phyloP scores from a whole-genome alignment of 768 basidiomycete genomes.

The Hysterangium stoloniferum region DNA sequence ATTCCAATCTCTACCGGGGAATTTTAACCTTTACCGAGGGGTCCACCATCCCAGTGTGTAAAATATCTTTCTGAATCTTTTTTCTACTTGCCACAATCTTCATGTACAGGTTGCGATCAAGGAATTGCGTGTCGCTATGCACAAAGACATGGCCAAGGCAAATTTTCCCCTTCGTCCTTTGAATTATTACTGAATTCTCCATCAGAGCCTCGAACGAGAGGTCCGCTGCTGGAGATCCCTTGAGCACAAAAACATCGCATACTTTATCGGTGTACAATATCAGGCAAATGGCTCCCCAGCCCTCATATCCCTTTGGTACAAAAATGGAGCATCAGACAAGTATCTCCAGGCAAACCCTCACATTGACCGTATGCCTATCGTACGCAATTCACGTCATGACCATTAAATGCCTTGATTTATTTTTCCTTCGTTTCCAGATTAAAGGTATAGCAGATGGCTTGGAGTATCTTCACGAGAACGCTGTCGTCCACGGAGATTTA shows the following conservation, averaged over 20 bases:
- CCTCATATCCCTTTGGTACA: conserved; percentile 1
- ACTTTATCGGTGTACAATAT: not conserved
- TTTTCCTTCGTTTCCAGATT: not conserved
- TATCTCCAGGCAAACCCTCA: not conserved
- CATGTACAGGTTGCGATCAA: too few species aligned
- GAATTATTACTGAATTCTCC: too few species aligned
- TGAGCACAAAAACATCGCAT: conserved; percentile 7
- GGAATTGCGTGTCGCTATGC: too few species aligned
- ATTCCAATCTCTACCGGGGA: too few species aligned
- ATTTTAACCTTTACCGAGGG: too few species aligned
- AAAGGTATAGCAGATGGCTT: not conserved
- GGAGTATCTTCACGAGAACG: conserved; percentile 2
- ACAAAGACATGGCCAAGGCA: too few species aligned
- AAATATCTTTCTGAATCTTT: too few species aligned
- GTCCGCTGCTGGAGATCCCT: not conserved
- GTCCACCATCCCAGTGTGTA: too few species aligned
- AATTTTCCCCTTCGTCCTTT: too few species aligned
- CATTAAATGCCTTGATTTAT: not conserved
- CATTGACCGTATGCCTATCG: not conserved
- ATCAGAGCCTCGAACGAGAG: conserved; percentile 1
- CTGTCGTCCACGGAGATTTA: conserved; percentile 1
- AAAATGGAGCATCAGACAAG: not conserved
- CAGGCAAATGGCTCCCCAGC: not conserved
- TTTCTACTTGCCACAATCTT: too few species aligned
- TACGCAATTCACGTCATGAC: too few species aligned